Evolutionary conservation across 1,284 basidiomycete species (phyloP).

Genomic region (Heterobasidion irregulare): DNA sequence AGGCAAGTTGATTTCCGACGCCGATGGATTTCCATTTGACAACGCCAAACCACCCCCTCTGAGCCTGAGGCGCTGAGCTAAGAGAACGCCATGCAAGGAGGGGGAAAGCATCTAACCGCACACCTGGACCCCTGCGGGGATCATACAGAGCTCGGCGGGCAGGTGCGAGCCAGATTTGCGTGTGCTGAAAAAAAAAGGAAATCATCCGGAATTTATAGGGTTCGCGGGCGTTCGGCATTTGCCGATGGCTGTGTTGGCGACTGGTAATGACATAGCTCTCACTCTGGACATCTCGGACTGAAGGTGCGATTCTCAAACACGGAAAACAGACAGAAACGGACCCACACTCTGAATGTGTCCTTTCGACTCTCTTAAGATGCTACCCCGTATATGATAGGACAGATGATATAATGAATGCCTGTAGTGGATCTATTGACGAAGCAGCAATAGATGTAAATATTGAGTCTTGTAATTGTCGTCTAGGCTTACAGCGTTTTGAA

Average conservation of each 20-base stretch:
- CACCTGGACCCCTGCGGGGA: constrained; percentile 18
- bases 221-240: background rate
- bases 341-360: too few species aligned
- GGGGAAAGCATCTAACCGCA: constrained; percentile 32
- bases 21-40: constrained; percentile 21
- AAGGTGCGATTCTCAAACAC: too few species aligned
- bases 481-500: too few species aligned
- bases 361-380: too few species aligned
- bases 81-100: constrained; percentile 23
- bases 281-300: too few species aligned
- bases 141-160: constrained; percentile 20
- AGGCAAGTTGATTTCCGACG: constrained; percentile 9
- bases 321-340: too few species aligned
- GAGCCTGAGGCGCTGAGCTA: constrained; percentile 25
- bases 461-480: too few species aligned
- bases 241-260: background rate
- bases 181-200: background rate
- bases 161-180: constrained; percentile 20
- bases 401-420: too few species aligned
- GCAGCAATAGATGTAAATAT: too few species aligned
- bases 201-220: background rate
- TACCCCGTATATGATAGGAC: too few species aligned
- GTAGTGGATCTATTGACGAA: too few species aligned
- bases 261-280: too few species aligned
- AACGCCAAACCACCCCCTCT: constrained; percentile 40